Percentiles rank a stretch among this genome's conserved stretches.
Evolutionary conservation across 2,329 filamentous ascomycete species (phyloP).

Genomic region (Daldinia eschscholtzii): DNA sequence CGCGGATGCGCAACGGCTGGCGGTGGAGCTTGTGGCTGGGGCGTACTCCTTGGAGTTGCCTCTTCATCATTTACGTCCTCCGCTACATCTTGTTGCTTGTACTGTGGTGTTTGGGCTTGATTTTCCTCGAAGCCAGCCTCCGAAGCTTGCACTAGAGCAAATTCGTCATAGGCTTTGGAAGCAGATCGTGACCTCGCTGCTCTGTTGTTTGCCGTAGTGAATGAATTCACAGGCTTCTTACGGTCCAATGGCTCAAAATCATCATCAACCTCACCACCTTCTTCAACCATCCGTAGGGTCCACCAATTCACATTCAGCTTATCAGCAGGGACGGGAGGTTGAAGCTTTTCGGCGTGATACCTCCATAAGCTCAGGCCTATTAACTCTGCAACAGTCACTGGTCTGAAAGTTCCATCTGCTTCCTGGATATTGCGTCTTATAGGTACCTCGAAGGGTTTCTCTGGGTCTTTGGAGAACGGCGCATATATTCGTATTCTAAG

Average conservation of each 20-base stretch:
- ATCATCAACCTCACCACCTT: slow-evolving; percentile 86
- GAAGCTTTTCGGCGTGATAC: slow-evolving; percentile 80
- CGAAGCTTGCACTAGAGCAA: slow-evolving; percentile 81
- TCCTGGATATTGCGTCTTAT: slow-evolving; percentile 78
- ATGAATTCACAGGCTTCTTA: slow-evolving; percentile 79
- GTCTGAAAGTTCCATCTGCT: slow-evolving; percentile 70
- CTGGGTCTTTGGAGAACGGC: slow-evolving; percentile 74
- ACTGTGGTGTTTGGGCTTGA: slow-evolving; percentile 74
- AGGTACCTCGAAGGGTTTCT: slow-evolving; percentile 77
- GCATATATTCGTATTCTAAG: slow-evolving; percentile 83
- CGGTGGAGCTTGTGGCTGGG: slow-evolving; percentile 57
- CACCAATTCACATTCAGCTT: slow-evolving; percentile 85
- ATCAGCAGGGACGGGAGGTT: slow-evolving; percentile 73
- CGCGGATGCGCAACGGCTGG: slow-evolving; percentile 55
- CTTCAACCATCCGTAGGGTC: slow-evolving; percentile 85
- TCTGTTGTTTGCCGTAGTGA: slow-evolving; percentile 84
- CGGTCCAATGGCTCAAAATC: slow-evolving; percentile 85
- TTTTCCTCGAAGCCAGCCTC: slow-evolving; percentile 77
- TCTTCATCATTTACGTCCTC: slow-evolving; percentile 57
- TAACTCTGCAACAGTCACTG: slow-evolving; percentile 81
- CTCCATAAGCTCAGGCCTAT: slow-evolving; percentile 84
- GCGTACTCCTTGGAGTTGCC: slow-evolving; percentile 62
- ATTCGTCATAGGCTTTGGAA: slow-evolving; percentile 84
- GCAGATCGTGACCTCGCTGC: slow-evolving; percentile 73
- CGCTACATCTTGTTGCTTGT: slow-evolving; percentile 66